A percentile compares a stretch with the other conserved stretches of the same genome.
phyloP scores from a whole-genome alignment of 768 basidiomycete species.

The Boletus tomentosulus region DNA sequence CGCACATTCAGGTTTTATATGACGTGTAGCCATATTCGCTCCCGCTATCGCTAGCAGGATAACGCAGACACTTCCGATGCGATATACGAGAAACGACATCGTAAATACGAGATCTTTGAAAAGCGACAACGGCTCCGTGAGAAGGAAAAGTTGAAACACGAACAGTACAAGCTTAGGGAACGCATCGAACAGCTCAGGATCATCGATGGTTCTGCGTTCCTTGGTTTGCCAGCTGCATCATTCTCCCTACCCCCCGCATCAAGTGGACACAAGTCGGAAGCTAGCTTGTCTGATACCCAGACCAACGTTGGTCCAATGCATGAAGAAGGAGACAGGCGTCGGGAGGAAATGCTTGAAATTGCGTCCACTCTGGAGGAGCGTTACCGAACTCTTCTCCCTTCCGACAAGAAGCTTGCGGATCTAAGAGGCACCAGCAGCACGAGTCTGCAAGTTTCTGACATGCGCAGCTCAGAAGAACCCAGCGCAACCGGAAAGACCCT shows the following conservation, averaged over 20 bases:
- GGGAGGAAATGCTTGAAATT: conserved; percentile 68
- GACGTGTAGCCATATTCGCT: conserved; percentile 8
- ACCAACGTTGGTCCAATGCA: conserved; percentile 37
- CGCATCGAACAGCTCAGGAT: conserved; percentile 77
- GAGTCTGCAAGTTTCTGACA: conserved; percentile 14
- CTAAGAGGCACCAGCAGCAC: conserved; percentile 21
- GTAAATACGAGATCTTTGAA: conserved; percentile 83
- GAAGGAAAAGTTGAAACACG: conserved; percentile 88
- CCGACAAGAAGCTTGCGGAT: conserved; percentile 47
- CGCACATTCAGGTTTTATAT: conserved; percentile 27
- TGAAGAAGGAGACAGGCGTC: conserved; percentile 69
- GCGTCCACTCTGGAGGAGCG: conserved; percentile 66
- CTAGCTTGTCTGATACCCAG: conserved; percentile 31
- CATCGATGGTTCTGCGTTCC: conserved; percentile 71
- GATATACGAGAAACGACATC: conserved; percentile 76
- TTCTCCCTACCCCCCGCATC: conserved; percentile 42
- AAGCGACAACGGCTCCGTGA: conserved; percentile 81
- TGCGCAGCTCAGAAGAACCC: conserved; percentile 13
- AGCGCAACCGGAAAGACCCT: conserved; percentile 6
- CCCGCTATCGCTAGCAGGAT: conserved; percentile 34
- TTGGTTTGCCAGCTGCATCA: conserved; percentile 52
- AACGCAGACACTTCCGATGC: conserved; percentile 72
- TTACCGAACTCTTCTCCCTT: conserved; percentile 69
- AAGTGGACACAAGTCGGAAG: conserved; percentile 26
- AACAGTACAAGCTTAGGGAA: conserved; percentile 88